These are phyloP conservation scores for Penicillium cataractarum DNA, from an alignment of 495 filamentous ascomycete species.

Conservation along the genomic window DNA sequence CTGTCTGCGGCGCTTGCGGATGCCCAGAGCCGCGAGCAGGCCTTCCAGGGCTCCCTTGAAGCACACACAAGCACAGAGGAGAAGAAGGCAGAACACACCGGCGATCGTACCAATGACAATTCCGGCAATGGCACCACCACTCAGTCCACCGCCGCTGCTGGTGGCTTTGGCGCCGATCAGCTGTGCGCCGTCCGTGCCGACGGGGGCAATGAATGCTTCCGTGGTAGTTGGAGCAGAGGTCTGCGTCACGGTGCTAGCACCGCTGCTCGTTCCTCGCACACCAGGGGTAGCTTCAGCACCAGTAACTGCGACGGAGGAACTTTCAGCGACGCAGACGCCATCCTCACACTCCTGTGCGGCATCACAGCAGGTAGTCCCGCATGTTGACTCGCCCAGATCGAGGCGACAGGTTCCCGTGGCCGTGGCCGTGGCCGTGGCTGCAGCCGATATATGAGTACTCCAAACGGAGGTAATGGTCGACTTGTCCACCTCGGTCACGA, in stretches of 20 bases:
- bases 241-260: constrained; percentile 54
- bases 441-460: constrained; percentile 55
- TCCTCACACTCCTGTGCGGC: constrained; percentile 67
- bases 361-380: constrained; percentile 76
- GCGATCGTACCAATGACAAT: constrained; percentile 87
- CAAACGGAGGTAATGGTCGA: constrained; percentile 68
- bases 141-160: constrained; percentile 57
- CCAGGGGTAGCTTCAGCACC: constrained; percentile 54
- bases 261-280: constrained; percentile 71
- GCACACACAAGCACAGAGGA: constrained; percentile 77
- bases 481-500: constrained; percentile 63
- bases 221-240: constrained; percentile 61
- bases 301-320: constrained; percentile 43
- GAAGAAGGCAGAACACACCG: constrained; percentile 71
- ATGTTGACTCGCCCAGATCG: constrained; percentile 63
- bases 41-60: constrained; percentile 66
- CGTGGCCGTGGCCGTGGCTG: constrained; percentile 46
- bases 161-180: constrained; percentile 49
- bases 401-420: constrained; percentile 58
- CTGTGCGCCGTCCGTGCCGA: constrained; percentile 54
- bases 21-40: constrained; percentile 67
- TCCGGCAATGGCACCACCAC: constrained; percentile 87
- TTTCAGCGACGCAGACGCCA: constrained; percentile 43
- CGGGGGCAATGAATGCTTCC: constrained; percentile 59
- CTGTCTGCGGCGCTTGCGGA: constrained; percentile 51